Base-by-base conservation (phyloP, 768 basidiomycete genomes). In the Thelephora ganbajun region DNA sequence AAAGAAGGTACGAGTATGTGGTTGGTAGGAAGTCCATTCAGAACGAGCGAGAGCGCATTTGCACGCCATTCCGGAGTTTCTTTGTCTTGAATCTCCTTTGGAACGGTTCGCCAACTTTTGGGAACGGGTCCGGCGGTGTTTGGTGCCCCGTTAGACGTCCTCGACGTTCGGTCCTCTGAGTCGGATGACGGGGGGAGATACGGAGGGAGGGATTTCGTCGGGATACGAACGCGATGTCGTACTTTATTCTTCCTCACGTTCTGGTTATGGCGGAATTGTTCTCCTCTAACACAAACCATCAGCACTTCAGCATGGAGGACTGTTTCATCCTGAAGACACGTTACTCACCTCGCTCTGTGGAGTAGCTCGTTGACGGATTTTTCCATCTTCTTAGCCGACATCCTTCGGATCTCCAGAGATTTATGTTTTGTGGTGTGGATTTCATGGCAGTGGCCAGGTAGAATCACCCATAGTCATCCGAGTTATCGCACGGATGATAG, bases 211-310 rank as follows among this genome's bases (percentile, higher is more conserved):
- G 72, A 6, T 73, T 30, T 66, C 58, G 55, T 68, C 71, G 51
- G 50, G 13, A 50, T 51, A 50, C 59, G 50, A 49, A 58, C 18
- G 52, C 7, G 49, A 36, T 0, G 35, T 42, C 11, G 55, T 11
- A 46, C 46, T 42, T 45, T 54, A 22, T 55, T 57, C 23, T 61
- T 56, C 48, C 57, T 68, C 5, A 73, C 52, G 57, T 86, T 86
- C 49, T 76, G 79, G 33, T 64, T 54, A 51, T 73, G 83, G 46
- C 82, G 70, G 49, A 79, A 83, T 37, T 85, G 78, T 58, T 87
- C 83, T 9, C 80, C 83, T 57, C 83, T 85, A 41, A 45, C 37
- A 44, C 53, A 19, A 52, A 45, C 41, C 37, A 51, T 30, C 50
- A 43, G 4, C 13, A 41, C 20, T 18, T 14, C 23, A 35, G 35